phyloP scores from a whole-genome alignment of 305 asterid genomes.

The Solanum hybrid region DNA sequence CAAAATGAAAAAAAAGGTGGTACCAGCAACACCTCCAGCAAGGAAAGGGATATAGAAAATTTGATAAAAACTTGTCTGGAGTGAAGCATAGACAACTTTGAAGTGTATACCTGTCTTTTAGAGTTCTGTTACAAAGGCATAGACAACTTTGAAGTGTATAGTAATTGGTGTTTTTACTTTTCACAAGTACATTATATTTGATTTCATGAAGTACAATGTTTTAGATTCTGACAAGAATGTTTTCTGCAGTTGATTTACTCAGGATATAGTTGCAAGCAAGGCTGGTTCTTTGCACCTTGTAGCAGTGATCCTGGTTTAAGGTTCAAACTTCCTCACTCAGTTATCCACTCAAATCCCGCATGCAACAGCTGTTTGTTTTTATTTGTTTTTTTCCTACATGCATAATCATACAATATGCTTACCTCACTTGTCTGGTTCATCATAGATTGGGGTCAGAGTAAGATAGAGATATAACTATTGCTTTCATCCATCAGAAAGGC shows the following conservation, averaged over 20 bases:
- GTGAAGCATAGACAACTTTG: background rate
- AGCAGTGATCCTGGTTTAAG: conserved; percentile 90
- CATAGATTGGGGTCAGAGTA: conserved; percentile 14
- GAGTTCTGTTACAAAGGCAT: background rate
- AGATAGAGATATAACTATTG: background rate
- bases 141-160: background rate
- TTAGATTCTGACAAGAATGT: background rate
- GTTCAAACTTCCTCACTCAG: conserved; percentile 21
- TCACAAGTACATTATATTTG: background rate
- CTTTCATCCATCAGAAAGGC: background rate
- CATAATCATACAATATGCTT: background rate
- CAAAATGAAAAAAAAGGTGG: background rate
- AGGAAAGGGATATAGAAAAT: background rate
- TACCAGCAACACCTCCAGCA: background rate
- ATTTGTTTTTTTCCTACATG: background rate
- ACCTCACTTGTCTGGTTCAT: background rate
- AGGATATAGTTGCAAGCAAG: conserved; percentile 98
- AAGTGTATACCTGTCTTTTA: background rate
- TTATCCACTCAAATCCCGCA: background rate
- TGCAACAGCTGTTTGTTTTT: background rate
- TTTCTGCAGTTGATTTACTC: conserved; percentile 66
- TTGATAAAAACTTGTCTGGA: background rate
- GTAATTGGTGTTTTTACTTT: background rate
- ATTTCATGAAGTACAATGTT: background rate
- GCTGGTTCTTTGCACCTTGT: conserved; percentile 99